Conservation (phyloP, 768 basidiomycete species). For the Rhizopogon vinicolor region DNA sequence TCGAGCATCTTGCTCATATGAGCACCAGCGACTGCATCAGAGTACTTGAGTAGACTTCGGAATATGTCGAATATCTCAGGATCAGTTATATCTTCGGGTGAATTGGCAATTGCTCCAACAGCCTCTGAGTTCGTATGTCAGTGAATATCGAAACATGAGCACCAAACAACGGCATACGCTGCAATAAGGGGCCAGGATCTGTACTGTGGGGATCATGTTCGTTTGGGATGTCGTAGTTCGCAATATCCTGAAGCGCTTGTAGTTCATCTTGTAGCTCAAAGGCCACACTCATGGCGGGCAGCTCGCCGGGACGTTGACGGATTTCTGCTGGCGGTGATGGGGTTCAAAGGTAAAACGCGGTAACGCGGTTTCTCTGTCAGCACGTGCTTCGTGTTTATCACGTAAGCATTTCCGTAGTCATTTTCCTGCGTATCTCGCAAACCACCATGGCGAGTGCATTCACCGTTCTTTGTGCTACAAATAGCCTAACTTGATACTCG, state of each 20-base stretch:
- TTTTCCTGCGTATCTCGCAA: not conserved
- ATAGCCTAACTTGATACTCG: not conserved
- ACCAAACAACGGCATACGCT: slow-evolving; percentile 38
- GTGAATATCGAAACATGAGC: not conserved
- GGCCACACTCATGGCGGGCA: slow-evolving; percentile 28
- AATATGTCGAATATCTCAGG: slow-evolving; percentile 75
- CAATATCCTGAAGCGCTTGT: slow-evolving; percentile 54
- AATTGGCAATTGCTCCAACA: slow-evolving; percentile 75
- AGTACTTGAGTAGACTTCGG: slow-evolving; percentile 75
- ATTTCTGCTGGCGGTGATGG: not conserved
- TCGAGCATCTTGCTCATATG: slow-evolving; percentile 87
- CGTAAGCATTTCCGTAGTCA: slow-evolving; percentile 1
- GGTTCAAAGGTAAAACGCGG: slow-evolving; percentile 6
- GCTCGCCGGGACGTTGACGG: not conserved
- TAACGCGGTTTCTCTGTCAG: slow-evolving; percentile 4
- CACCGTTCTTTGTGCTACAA: not conserved
- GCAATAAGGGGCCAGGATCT: slow-evolving; percentile 51
- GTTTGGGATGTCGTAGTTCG: slow-evolving; percentile 60
- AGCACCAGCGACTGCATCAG: slow-evolving; percentile 53
- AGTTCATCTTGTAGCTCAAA: slow-evolving; percentile 84
- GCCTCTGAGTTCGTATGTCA: slow-evolving; percentile 44
- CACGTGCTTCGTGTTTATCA: slow-evolving; percentile 24
- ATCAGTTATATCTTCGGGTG: slow-evolving; percentile 67
- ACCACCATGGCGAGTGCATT: slow-evolving; percentile 21
- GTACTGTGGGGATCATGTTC: slow-evolving; percentile 61